Evolutionary conservation across 352 stramenopile species (phyloP).

Genomic region (Pythium rhizo-oryzae): DNA sequence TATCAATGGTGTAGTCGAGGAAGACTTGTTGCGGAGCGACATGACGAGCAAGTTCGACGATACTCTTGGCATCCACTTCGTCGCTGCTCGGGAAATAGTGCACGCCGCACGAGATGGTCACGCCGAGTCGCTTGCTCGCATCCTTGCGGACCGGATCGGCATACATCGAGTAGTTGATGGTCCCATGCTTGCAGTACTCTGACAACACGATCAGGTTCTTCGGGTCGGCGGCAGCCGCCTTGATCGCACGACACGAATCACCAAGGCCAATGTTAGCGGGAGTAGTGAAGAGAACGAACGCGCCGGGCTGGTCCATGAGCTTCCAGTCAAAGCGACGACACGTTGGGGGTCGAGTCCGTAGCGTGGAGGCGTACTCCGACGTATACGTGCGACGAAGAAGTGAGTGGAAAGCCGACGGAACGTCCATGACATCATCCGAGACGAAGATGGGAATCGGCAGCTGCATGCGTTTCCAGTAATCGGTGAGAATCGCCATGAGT

Average conservation of each 20-base stretch:
- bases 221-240: conserved; percentile 58
- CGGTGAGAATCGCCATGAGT: conserved; percentile 65
- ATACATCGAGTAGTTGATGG: conserved; percentile 84
- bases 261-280: conserved; percentile 76
- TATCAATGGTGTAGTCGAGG: conserved; percentile 59
- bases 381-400: conserved; percentile 72
- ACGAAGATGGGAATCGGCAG: conserved; percentile 65
- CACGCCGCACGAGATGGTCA: conserved; percentile 70
- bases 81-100: conserved; percentile 86
- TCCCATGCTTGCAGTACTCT: conserved; percentile 78
- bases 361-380: conserved; percentile 27
- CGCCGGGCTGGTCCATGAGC: conserved; percentile 52
- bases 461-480: conserved; percentile 73
- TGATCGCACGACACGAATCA: conserved; percentile 70
- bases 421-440: conserved; percentile 64
- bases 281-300: conserved; percentile 82
- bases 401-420: conserved; percentile 58
- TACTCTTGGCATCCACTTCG: conserved; percentile 85
- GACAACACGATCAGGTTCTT: conserved; percentile 88
- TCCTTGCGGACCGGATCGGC: conserved; percentile 73
- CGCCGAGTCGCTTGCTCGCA: conserved; percentile 68
- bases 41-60: conserved; percentile 70
- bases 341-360: background rate
- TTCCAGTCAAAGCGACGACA: conserved; percentile 69
- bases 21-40: conserved; percentile 65